Percentiles rank a stretch among this genome's conserved stretches.
Conservation (phyloP, 805 yeast species). For the Peterozyma xylosa region DNA sequence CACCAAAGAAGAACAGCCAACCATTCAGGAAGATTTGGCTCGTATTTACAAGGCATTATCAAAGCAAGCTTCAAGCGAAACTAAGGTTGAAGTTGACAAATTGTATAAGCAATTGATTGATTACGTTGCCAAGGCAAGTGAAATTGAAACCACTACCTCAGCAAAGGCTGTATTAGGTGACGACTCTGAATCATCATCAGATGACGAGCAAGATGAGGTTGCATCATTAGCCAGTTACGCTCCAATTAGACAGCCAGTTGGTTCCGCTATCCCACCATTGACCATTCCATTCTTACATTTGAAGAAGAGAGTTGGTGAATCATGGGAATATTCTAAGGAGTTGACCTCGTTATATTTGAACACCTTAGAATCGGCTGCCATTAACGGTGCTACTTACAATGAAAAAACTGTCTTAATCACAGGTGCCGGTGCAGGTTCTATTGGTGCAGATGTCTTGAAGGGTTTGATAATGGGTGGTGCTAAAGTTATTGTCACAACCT, state of each 20-base stretch:
- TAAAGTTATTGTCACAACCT: constrained; percentile 91
- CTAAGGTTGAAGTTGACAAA: constrained; percentile 64
- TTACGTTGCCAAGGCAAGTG: constrained; percentile 62
- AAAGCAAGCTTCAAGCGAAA: constrained; percentile 63
- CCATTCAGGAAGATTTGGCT: constrained; percentile 79
- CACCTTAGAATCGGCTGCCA: constrained; percentile 89
- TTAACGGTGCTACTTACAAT: constrained; percentile 86
- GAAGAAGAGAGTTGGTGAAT: constrained; percentile 67
- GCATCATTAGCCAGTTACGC: constrained; percentile 75
- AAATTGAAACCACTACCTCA: constrained; percentile 60
- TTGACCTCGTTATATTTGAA: constrained; percentile 76
- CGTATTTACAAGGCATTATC: constrained; percentile 76
- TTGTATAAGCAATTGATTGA: constrained; percentile 64
- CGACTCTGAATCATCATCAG: constrained; percentile 39
- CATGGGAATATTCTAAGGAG: constrained; percentile 77
- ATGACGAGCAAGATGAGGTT: constrained; percentile 64
- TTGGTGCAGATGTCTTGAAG: constrained; percentile 94
- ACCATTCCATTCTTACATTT: constrained; percentile 93
- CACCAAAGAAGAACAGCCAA: constrained; percentile 63
- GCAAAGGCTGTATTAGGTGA: constrained; percentile 42
- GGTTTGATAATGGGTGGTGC: constrained; percentile 98
- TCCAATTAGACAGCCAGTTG: constrained; percentile 64
- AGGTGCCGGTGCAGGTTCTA: constrained; percentile 99
- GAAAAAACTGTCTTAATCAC: constrained; percentile 87
- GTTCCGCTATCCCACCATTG: constrained; percentile 66